Base-by-base conservation (phyloP, 2,329 filamentous ascomycete genomes). In the Aureobasidium sp. region DNA sequence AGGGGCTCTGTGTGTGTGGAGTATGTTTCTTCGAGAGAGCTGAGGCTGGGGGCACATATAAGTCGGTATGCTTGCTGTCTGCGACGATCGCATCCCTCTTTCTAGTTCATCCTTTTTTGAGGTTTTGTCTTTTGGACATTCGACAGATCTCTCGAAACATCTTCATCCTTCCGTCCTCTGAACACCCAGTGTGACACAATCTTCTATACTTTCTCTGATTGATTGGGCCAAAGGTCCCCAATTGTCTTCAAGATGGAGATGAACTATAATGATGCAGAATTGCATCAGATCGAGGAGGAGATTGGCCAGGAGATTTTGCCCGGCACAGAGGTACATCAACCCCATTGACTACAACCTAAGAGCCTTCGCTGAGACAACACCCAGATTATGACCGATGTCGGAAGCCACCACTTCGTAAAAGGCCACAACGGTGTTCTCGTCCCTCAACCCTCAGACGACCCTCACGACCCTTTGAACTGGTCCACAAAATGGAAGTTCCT, bases 351-450 rank as follows among this genome's bases (percentile, higher is more conserved):
- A 12, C 13, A 20, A 13, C 1, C 9, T 9, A 47, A 13, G 15
- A 29, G 29, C 20, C 2, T 5, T 36, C 10, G 20, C 43, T 59
- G 15, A 59, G 2, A 47, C 1, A 3, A 12, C 1, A 6, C 6
- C 3, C 46, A 50, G 71, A 76, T 84, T 68, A 85, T 85, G 82
- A 73, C 77, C 9, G 82, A 88, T 76, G 79, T 87, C 41, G 84
- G 83, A 24, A 75, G 76, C 1, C 83, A 86, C 71, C 84, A 87
- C 71, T 87, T 87, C 67, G 83, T 87, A 68, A 87, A 86, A 67
- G 75, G 77, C 26, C 70, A 71, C 24, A 70, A 72, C 26, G 74
- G 77, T 37, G 79, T 81, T 17, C 71, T 82, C n/a, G 78, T 82
- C 10, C 80, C 80, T 29, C 80, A 82, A 65, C 80, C 80, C 6